Evolutionary conservation across 768 basidiomycete species (phyloP), one percentile per base, ranked within the genome.

Genomic region (Lactifluus subvellereus): DNA sequence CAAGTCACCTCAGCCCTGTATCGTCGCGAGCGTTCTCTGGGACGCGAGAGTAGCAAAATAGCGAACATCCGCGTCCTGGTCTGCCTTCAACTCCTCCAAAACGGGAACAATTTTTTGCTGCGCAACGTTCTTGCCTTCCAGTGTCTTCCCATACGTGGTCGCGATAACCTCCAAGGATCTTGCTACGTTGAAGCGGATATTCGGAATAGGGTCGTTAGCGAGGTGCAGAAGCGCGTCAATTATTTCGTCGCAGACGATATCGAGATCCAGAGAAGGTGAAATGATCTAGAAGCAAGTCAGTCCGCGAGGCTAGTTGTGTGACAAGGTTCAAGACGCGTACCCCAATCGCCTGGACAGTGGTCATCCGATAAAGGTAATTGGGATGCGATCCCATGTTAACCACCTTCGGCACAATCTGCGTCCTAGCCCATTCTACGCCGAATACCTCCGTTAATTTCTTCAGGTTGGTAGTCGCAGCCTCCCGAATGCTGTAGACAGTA

Each of bases 101-200:
- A 84, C 83, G n/a, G 95, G 92, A 16, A 89, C 74, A 61, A 98
- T 81, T 73, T 84, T 86, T 66, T 86, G 79, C 67, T 82, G 80
- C 30, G 89, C 80, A 63, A 98, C 82, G 65, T 88, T 83, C 56
- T 78, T 82, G 7, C 96, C 97, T 59, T 91, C 89, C 0, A 81
- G 71, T 6, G 78, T 77, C 54, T 75, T 74, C 20, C 82, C 85
- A 67, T 91, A 87, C 0, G 89, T 82, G 16, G 77, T 77, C 1
- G 91, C 91, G 68, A 98, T 81, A 14, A 93, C 85, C 77, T 98
- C 96, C 69, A 98, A 78, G 32, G 91, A 88, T 75, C 98, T 98
- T 30, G 95, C 90, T 33, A 98, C 95, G 73, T 98, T 98, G 82
- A 99, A 99, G 42, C 97, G 91, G 74, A 99, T 98, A 75, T 99